Percentiles rank a stretch among this genome's conserved stretches.
Evolutionary conservation across 345 rosid species (phyloP).

Genomic region (Lepidium aucheri): DNA sequence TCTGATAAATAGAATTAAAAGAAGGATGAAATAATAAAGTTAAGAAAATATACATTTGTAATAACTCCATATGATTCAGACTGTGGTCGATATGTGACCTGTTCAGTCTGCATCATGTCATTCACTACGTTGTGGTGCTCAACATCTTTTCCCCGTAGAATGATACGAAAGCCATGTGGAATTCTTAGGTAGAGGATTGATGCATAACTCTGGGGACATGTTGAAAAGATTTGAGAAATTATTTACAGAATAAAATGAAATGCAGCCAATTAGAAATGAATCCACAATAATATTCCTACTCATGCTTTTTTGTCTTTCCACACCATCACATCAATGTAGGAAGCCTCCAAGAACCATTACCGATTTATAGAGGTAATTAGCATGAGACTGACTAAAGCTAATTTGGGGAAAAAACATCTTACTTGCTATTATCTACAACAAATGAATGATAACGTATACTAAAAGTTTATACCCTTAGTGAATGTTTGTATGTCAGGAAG

Average conservation of each 20-base stretch:
- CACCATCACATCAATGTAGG: neutral
- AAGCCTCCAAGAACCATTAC: neutral
- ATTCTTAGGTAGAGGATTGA: slow-evolving; percentile 91
- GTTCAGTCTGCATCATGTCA: slow-evolving; percentile 88
- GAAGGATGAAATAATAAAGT: neutral
- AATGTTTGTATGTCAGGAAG: slow-evolving; percentile 77
- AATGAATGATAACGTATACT: slow-evolving; percentile 4
- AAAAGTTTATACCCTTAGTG: slow-evolving; percentile 59
- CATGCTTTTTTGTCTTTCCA: neutral
- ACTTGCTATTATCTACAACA: neutral
- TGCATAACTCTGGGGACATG: slow-evolving; percentile 62
- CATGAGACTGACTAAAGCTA: neutral
- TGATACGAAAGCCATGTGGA: slow-evolving; percentile 73
- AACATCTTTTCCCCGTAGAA: slow-evolving; percentile 84
- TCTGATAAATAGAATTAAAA: neutral
- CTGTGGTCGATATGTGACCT: slow-evolving; percentile 76
- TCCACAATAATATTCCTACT: neutral
- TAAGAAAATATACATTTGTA: slow-evolving; percentile 34
- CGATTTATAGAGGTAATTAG: neutral
- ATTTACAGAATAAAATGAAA: neutral
- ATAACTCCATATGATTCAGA: neutral
- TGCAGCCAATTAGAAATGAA: neutral
- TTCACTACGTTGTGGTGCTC: slow-evolving; percentile 95
- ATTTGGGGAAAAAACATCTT: neutral
- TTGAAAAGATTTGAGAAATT: neutral